phyloP scores from a whole-genome alignment of 2,329 filamentous ascomycete species.

The Bretziella fagacearum region DNA sequence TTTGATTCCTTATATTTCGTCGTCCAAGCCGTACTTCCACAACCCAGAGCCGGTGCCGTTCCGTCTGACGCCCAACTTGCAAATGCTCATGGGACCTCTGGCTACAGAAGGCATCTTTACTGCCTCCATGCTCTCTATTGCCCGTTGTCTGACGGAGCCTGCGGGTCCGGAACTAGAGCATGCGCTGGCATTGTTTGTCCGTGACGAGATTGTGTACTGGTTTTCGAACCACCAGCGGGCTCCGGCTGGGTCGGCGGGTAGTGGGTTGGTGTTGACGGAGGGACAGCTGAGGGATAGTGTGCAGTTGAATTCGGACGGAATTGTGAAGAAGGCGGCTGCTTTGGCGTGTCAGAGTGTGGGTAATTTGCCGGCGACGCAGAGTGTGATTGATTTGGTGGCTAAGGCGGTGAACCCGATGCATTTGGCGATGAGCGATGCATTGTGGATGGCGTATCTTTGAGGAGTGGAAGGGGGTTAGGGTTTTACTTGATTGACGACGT shows the following conservation, averaged over 20 bases:
- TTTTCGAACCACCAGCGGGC: conserved; percentile 53
- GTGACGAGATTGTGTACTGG: conserved; percentile 98
- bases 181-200: conserved; percentile 82
- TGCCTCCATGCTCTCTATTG: conserved; percentile 91
- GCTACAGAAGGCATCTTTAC: conserved; percentile 93
- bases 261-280: conserved; percentile 33
- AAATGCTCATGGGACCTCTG: conserved; percentile 88
- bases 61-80: conserved; percentile 89
- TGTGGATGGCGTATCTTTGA: conserved; percentile 88
- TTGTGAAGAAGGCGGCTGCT: conserved; percentile 78
- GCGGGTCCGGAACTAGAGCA: conserved; percentile 73
- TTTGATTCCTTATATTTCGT: conserved; percentile 76
- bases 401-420: conserved; percentile 85
- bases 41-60: conserved; percentile 94
- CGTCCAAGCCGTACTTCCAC: conserved; percentile 72
- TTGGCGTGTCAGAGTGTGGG: conserved; percentile 62
- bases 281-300: conserved; percentile 62
- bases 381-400: conserved; percentile 85
- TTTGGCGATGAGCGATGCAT: conserved; percentile 68
- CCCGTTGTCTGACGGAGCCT: conserved; percentile 79
- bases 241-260: conserved; percentile 13
- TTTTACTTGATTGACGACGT: not conserved
- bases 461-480: not conserved
- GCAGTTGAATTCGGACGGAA: conserved; percentile 70
- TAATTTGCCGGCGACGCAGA: conserved; percentile 88